Base-by-base conservation (phyloP, 2,329 filamentous ascomycete genomes). In the Botrytis tulipae region DNA sequence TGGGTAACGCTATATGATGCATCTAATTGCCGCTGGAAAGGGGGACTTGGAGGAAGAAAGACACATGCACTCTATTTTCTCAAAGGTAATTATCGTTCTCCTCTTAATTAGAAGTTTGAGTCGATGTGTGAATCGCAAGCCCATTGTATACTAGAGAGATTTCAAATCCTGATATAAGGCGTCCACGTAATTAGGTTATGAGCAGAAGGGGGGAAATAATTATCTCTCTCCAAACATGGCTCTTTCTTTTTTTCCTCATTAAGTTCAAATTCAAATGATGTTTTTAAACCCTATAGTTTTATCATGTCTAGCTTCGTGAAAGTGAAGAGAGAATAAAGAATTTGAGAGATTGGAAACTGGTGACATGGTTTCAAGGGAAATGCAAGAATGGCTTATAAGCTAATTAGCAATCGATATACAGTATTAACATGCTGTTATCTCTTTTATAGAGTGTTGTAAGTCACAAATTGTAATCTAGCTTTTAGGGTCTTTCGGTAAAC, bases 371-470 rank as follows among this genome's bases (percentile, higher is more conserved):
- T 12, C 10, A 51, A 12, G 25, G 46, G 9, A 20, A 12, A 12
- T 10, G 4, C 22, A 48, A 12, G 22, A 5, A 9, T 25, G 12
- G 22, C 46, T 48, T 48, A 7, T 5, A 25, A 48, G 10, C 9
- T 12, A 4, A 12, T 12, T 5, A 48, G 1, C 1, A 51, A n/a
- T 51, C 0, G 1, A 51, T 14, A 6, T 51, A 14, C 4, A 51
- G 4, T 51, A 25, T 3, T 0, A 0, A 51, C 5, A n/a, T 51
- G 1, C 1, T 12, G 8, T 25, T 9, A 48, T 25, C 10, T 9
- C 3, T 4, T 48, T 48, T 25, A 25, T 25, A 25, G 20, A 9
- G 4, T 4, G 10, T n/a, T 51, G 5, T 16, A 51, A 16, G 2
- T n/a, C 14, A n/a, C 6, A n/a, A n/a, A n/a, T n/a, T 25, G 12